These are phyloP conservation scores for Fusarium pseudoanthophilum DNA, from an alignment of 2,329 filamentous ascomycete genomes.

Conservation along the genomic window DNA sequence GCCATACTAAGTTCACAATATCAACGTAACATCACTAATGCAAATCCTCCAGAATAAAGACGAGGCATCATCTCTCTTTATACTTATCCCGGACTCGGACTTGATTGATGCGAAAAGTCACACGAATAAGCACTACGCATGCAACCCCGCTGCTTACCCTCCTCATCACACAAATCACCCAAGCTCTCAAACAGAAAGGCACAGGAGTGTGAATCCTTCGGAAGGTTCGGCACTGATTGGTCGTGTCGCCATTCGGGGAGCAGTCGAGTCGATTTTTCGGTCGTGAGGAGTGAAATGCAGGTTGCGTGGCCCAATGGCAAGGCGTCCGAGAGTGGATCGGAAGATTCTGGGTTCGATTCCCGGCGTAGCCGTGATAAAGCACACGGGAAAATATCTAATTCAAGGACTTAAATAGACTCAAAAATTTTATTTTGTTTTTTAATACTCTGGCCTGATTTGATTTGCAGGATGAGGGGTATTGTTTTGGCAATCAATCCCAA, in stretches of 20 bases:
- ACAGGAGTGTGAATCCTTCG: neutral
- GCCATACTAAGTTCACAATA: neutral
- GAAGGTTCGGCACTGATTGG: neutral
- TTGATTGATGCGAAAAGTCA: neutral
- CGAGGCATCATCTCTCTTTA: neutral
- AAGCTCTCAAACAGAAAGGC: neutral
- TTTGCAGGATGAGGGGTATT: fast-evolving
- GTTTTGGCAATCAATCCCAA: neutral
- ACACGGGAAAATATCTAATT: fast-evolving
- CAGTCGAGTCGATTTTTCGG: neutral
- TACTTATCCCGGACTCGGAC: neutral
- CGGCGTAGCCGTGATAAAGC: neutral
- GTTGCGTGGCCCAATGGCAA: slow-evolving; percentile 2
- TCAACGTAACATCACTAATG: fast-evolving
- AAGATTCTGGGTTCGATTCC: slow-evolving; percentile 1
- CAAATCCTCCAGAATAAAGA: fast-evolving
- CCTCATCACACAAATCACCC: neutral
- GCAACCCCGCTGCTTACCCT: neutral
- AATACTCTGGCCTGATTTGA: fast-evolving
- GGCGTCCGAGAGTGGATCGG: slow-evolving; percentile 7
- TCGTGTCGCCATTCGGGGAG: neutral
- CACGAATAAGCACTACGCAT: neutral
- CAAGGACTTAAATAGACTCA: neutral
- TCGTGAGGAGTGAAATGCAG: neutral
- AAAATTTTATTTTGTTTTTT: neutral